Base-by-base conservation (phyloP, 306 rosid species). In the Astragalus glycyphyllos region DNA sequence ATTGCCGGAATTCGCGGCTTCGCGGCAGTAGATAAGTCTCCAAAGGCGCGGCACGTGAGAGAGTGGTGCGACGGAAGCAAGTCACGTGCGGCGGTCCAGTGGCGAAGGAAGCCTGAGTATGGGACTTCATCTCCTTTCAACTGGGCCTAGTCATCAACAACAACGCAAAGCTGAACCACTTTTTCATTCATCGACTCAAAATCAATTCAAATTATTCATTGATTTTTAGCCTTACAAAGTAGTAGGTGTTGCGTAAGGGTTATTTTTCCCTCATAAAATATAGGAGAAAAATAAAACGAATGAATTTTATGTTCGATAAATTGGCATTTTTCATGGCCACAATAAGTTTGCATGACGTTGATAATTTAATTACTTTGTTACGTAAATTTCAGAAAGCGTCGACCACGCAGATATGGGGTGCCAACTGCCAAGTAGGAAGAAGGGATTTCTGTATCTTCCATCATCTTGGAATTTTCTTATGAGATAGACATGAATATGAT, bases 81-180 rank as follows among this genome's bases (percentile, higher is more conserved):
- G 76, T 68, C 44, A 60, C 67, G 53, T 76, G 86, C 26, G 83
- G 57, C 2, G 77, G 76, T 4, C 45, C 68, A 9, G 79, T 16
- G 81, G 56, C 56, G 73, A 80, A 79, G 71, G 88, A 79, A 55
- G 79, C 35, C 74, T 47, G 81, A 11, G 79, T 11, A 74, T 78
- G 82, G 77, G 87, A 69, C 88, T 83, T 83, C 96, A 92, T 85
- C 67, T 73, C 72, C 41, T 13, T 40, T 69, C 66, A 62, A 41
- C 0, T 14, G 11, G 41, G 16, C 53, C 26, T 51, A 5, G 48
- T 73, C 72, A 58, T 61, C 56, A 65, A 72, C 63, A 40, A 40
- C 3, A 7, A 40, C 45, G n/a, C 40, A 32, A 1, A 6, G 26
- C 17, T 37, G 4, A 6, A 41, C 66, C 45, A 23, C 13, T 46